Evolutionary conservation across 495 filamentous ascomycete genomes (phyloP), one percentile per base, ranked within the genome.

Genomic region (Acidiella bohemica): DNA sequence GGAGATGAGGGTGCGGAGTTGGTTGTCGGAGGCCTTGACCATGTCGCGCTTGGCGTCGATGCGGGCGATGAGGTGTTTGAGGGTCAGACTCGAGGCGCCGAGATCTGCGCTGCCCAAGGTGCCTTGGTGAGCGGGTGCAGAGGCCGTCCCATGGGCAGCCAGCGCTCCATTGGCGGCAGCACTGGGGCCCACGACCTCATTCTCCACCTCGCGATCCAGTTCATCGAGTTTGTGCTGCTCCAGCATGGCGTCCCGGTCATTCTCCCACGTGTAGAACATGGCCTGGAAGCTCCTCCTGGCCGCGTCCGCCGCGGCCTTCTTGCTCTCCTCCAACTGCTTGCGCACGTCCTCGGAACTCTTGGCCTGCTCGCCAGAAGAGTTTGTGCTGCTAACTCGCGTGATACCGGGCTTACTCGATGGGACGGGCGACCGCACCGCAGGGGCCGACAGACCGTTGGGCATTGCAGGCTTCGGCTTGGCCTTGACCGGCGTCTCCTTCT

Each of bases 161-260:
- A 36, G 24, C 30, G 41, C 32, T 27, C 23, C 23, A 14, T 29
- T 41, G 10, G 16, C n/a, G 1, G 32, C 19, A 13, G 12, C 33
- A 19, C 30, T 40, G 6, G 37, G 37, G 36, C 84, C 81, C 11
- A 69, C 74, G 67, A 90, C 85, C 60, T 99, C 90, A 13, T 85
- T 84, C 58, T 96, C 86, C 10, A 95, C 79, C 57, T 93, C 86
- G 53, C 87, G 80, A 55, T 99, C 90, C 1, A 88, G 84, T 54
- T 96, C 90, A 47, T 96, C 92, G 30, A 99, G 71, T 56, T 85
- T 84, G 60, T 95, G 84, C 59, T 99, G 92, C 57, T 99, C 90
- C 45, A 94, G 59, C 92, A 96, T 95, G 28, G 90, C 87, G 54
- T 86, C 83, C 20, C 81, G 73, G 58, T 99, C 90, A 56, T 84